Percentiles rank a stretch among this genome's conserved stretches.
These are phyloP conservation scores for Phytophthora macrochlamydospora DNA, from an alignment of 352 stramenopile genomes.

Conservation along the genomic window DNA sequence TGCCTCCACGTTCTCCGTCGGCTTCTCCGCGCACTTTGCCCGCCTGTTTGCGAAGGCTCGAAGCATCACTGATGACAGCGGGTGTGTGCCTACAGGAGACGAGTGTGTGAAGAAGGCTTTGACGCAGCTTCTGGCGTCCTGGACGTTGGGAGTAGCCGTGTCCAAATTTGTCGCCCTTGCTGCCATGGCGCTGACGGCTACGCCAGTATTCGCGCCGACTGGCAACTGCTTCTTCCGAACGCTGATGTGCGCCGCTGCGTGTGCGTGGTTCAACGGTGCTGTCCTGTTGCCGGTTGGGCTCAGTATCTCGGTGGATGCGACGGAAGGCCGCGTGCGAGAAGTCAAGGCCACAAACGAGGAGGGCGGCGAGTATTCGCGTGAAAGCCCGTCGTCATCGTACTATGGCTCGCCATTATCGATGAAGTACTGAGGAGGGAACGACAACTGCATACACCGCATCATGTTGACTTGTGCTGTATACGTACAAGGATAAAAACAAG, in stretches of 20 bases:
- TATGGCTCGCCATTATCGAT: constrained; percentile 13
- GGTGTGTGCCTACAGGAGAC: constrained; percentile 26
- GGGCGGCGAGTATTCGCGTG: constrained; percentile 35
- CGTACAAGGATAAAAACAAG: too few species aligned
- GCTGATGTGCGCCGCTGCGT: constrained; percentile 43
- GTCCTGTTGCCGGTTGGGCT: constrained; percentile 49
- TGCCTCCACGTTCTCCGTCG: constrained; percentile 72
- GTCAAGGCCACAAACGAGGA: constrained; percentile 47
- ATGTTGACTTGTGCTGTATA: too few species aligned
- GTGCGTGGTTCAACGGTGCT: constrained; percentile 37
- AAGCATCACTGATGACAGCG: constrained; percentile 24
- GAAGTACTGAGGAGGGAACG: constrained; percentile 21
- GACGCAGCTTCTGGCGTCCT: constrained; percentile 41
- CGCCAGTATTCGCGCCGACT: constrained; percentile 43
- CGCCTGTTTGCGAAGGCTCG: constrained; percentile 63
- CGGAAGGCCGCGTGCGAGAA: constrained; percentile 40
- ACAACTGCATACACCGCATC: too few species aligned
- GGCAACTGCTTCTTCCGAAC: constrained; percentile 52
- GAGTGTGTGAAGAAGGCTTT: constrained; percentile 46
- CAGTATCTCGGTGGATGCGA: constrained; percentile 49
- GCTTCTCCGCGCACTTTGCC: constrained; percentile 80
- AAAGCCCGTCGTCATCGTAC: constrained; percentile 42
- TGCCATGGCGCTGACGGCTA: constrained; percentile 39
- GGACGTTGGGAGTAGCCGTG: constrained; percentile 41
- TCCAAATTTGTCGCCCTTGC: constrained; percentile 52